Evolutionary conservation across 177 flowering plant genomes (phyloP), one percentile per base, ranked within the genome.

Genomic region (Vitis hybrid): DNA sequence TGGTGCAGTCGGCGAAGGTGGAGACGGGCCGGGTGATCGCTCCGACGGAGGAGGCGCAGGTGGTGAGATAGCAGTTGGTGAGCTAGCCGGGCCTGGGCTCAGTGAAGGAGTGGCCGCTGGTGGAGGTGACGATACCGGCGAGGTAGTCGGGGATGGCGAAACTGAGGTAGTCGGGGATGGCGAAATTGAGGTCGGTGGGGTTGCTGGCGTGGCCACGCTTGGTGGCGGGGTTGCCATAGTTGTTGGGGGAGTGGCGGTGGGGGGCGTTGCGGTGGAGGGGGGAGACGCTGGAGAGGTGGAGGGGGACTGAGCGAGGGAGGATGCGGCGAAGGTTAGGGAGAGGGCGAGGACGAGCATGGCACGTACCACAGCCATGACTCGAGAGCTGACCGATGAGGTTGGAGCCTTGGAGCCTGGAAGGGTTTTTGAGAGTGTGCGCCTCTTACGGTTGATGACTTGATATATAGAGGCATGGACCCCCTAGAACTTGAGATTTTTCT

Each of bases 291-390:
- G 82, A 11, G 82, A 30, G 2, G 67, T 3, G 3, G 72, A 21
- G 1, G 83, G 85, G 30, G 72, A 71, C 77, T 82, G 84, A 52
- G 82, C 84, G 45, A 78, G 67, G 74, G 84, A 68, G 14, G 73
- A 67, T 15, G 73, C 66, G 3, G 75, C 18, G 19, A 84, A 66
- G 15, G 81, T 75, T 0, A 86, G 65, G 0, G 67, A 67, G 17
- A 82, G 4, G 34, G 59, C 30, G 3, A 77, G 56, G 52, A 60
- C 52, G 67, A 84, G 75, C 78, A 80, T 74, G 82, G 78, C 72
- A 52, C 79, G 76, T 59, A 74, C 23, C 73, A 68, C 57, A 70
- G 84, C 84, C 86, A 84, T 84, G 69, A 10, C 69, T 69, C 60
- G 9, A 51, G 68, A 65, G 50, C 48, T 30, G 26, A 40, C 32